phyloP scores from a whole-genome alignment of 202 grass and related monocot species.

The Musa balbisiana region DNA sequence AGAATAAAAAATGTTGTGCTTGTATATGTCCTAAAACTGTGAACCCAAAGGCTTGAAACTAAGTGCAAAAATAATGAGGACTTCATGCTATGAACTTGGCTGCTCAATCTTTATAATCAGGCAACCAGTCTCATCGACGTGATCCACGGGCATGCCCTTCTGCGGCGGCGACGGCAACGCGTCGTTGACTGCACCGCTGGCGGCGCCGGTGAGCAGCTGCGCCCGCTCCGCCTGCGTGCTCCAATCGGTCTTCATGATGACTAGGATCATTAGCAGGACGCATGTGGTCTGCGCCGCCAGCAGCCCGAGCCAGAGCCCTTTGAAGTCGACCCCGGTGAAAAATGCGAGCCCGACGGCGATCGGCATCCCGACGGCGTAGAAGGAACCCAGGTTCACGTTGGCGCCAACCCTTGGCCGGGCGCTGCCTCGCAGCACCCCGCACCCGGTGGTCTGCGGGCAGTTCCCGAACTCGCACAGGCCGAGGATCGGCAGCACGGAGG shows the following conservation, averaged over 20 bases:
- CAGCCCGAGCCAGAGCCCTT: slow-evolving; percentile 1
- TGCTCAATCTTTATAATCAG: background rate
- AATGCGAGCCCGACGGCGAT: background rate
- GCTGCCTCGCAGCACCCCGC: slow-evolving; percentile 8
- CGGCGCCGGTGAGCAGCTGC: slow-evolving; percentile 1
- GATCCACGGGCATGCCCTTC: background rate
- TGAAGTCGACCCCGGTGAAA: background rate
- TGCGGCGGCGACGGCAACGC: background rate
- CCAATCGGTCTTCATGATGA: background rate
- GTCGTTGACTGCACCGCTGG: background rate
- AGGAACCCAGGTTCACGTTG: slow-evolving; percentile 4
- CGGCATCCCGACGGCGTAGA: slow-evolving; percentile 7
- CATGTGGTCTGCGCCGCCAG: background rate
- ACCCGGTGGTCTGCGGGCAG: slow-evolving; percentile 1
- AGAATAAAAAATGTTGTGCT: no score
- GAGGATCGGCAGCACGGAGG: background rate
- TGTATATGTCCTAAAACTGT: background rate
- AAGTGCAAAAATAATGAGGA: background rate
- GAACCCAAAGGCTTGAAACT: background rate
- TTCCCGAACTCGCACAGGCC: slow-evolving; percentile 5
- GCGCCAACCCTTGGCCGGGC: background rate
- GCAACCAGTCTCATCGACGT: background rate
- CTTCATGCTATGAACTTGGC: background rate
- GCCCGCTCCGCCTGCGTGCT: background rate
- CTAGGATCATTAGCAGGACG: background rate